Conservation (phyloP, 2,329 filamentous ascomycete species). For the Ceratocystis lukuohia region DNA sequence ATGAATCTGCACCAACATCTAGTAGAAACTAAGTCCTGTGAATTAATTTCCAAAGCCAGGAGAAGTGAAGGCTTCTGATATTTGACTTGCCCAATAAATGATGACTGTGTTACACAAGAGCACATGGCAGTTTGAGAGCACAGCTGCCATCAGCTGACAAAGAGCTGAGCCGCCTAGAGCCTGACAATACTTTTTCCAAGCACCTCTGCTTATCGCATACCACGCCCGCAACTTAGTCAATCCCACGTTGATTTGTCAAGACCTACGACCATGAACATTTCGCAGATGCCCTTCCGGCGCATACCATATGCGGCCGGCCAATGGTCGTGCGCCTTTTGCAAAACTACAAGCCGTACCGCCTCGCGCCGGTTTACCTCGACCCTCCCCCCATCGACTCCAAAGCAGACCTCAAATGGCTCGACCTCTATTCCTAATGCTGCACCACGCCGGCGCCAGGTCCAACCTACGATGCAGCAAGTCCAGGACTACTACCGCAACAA, state of each 20-base stretch:
- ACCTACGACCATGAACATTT: conserved; percentile 16
- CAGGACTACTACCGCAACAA: conserved; percentile 50
- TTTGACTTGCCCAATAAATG: too few species aligned
- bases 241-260: neutral
- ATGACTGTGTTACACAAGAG: neutral
- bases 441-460: conserved; percentile 23
- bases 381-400: conserved; percentile 11
- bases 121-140: neutral
- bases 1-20: neutral
- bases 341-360: conserved; percentile 13
- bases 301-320: conserved; percentile 10
- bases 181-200: conserved; percentile 8
- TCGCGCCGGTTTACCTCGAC: conserved; percentile 18
- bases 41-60: too few species aligned
- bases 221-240: neutral
- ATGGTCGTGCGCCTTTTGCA: conserved; percentile 17
- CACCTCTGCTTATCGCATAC: neutral
- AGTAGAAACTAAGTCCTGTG: neutral
- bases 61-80: too few species aligned
- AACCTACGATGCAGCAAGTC: conserved; percentile 46
- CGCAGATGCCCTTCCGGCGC: conserved; percentile 16
- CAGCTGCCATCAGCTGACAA: neutral
- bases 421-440: conserved; percentile 21
- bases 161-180: neutral
- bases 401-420: conserved; percentile 19